A percentile compares a stretch with the other conserved stretches of the same genome.
Evolutionary conservation across 805 yeast species (phyloP).

Genomic region (Candida ortonii): DNA sequence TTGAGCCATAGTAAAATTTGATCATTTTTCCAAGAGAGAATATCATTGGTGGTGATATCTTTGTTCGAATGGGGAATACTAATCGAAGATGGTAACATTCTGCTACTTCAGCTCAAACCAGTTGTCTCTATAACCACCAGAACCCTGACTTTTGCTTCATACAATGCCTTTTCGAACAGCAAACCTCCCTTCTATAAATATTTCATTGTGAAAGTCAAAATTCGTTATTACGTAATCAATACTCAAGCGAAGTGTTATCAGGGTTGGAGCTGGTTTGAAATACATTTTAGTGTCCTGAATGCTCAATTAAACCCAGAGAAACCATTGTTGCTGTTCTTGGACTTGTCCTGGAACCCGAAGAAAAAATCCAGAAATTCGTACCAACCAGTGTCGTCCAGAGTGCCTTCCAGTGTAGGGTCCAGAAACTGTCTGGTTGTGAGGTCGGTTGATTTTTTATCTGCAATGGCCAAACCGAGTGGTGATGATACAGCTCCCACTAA

Average conservation of each 20-base stretch:
- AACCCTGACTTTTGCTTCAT: too few relatives aligned
- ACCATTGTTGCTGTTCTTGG: too few relatives aligned
- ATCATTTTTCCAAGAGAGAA: conserved; percentile 31
- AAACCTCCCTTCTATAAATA: too few relatives aligned
- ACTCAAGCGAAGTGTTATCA: too few relatives aligned
- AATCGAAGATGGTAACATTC: conserved; percentile 20
- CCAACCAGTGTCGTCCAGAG: conserved; percentile 30
- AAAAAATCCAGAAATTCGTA: conserved; percentile 27
- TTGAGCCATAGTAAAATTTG: conserved; percentile 32
- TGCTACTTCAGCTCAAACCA: too few relatives aligned
- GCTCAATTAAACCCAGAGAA: too few relatives aligned
- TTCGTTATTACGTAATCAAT: too few relatives aligned
- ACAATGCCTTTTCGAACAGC: too few relatives aligned
- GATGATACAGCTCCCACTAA: not conserved
- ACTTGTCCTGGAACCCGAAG: conserved; percentile 16
- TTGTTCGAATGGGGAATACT: conserved; percentile 17
- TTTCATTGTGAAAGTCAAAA: too few relatives aligned
- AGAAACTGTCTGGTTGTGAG: not conserved
- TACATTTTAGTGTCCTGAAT: too few relatives aligned
- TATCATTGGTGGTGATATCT: conserved; percentile 18
- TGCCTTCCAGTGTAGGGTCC: conserved; percentile 5
- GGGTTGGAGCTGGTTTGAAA: too few relatives aligned
- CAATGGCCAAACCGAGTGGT: not conserved
- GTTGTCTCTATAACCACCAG: too few relatives aligned
- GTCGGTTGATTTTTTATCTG: not conserved